Base-by-base conservation (phyloP, 2,329 filamentous ascomycete genomes). In the Thielaviopsis populi region DNA sequence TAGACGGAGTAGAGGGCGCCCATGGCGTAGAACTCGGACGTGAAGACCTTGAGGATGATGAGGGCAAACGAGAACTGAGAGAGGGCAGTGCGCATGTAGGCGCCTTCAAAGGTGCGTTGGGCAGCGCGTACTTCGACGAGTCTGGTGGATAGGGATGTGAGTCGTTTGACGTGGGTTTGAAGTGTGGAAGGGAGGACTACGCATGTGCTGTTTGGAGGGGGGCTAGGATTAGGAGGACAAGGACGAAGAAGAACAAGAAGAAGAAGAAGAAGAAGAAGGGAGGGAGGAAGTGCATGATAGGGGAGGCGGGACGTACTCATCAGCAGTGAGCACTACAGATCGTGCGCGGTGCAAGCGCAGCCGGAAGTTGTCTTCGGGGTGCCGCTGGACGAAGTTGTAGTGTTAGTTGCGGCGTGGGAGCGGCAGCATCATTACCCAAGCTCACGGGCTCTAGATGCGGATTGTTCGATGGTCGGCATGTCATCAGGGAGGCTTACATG, bases 1-100 rank as follows among this genome's bases (percentile, higher is more conserved):
- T 97, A 97, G 59, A 90, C 85, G 53, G 94, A 91, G 72, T 96
- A 96, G 40, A 99, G 79, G 6, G 94, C 94, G n/a, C 94, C 94
- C 67, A 96, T 96, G 69, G 87, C 85, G 75, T 97, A 97, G 78
- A 99, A 97, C 72, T 97, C 94, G 62, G 86, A 83, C 8, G 91
- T 96, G 77, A 99, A 97, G 74, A 99, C 95, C 77, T 95, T 96
- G 69, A 96, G 83, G 62, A 99, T 89, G 67, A 99, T 86, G 60
- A 99, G 84, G 22, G 92, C 86, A 74, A 99, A 97, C 64, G 88
- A 92, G 77, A 97, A 97, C 71, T 97, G 91, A 2, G 89, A 89
- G 22, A 99, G 83, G 2, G 92, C 91, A 0, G 94, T 99, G 67
- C 94, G 88, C 71, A 96, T 87, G 75, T 97, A 99, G 24, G 94